phyloP scores from a whole-genome alignment of 1,284 basidiomycete species.

The Stereum hirsutum region DNA sequence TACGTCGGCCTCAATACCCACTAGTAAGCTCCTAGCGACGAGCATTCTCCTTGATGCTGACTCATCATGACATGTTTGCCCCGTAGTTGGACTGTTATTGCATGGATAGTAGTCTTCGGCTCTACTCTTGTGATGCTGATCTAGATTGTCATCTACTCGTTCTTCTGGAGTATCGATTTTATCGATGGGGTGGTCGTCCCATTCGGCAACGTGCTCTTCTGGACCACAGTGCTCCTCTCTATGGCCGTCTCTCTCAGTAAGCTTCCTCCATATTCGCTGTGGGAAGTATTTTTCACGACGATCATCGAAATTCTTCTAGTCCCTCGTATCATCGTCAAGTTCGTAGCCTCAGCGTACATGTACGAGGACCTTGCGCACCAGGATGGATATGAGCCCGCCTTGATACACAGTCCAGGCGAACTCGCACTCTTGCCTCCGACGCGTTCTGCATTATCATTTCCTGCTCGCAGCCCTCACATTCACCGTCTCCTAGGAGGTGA shows the following conservation, averaged over 20 bases:
- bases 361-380: slow-evolving; percentile 64
- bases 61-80: no score
- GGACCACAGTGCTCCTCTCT: slow-evolving; percentile 68
- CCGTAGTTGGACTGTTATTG: slow-evolving; percentile 79
- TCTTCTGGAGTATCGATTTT: slow-evolving; percentile 62
- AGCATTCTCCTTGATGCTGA: no score
- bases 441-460: no score
- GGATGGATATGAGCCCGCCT: slow-evolving; percentile 34
- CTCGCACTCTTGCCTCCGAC: slow-evolving; percentile 12
- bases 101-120: slow-evolving; percentile 71
- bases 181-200: slow-evolving; percentile 66
- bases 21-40: slow-evolving; percentile 49
- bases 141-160: slow-evolving; percentile 85
- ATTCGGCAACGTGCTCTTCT: slow-evolving; percentile 76
- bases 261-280: slow-evolving; percentile 23
- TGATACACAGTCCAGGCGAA: slow-evolving; percentile 23
- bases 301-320: slow-evolving; percentile 27
- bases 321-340: slow-evolving; percentile 69
- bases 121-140: slow-evolving; percentile 74
- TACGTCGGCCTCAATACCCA: slow-evolving; percentile 85
- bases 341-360: slow-evolving; percentile 50
- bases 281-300: neutral
- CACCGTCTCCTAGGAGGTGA: slow-evolving; percentile 48
- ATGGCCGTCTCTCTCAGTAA: slow-evolving; percentile 63
- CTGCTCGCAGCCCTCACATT: no score